A percentile compares a stretch with the other conserved stretches of the same genome.
Evolutionary conservation across 768 basidiomycete species (phyloP).

Genomic region (Suillus plorans): DNA sequence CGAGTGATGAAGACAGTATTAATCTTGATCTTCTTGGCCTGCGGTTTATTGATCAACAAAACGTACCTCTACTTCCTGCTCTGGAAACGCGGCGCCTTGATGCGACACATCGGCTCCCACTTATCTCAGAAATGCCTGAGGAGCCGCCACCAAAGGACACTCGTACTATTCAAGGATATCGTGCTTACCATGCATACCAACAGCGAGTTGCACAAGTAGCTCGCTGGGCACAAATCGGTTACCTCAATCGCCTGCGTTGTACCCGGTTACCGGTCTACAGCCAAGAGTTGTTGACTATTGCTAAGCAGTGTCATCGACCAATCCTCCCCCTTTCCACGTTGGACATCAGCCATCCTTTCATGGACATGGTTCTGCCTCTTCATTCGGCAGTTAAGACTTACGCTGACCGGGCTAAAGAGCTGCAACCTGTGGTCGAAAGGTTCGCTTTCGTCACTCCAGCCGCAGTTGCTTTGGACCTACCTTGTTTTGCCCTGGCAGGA

Average conservation of each 20-base stretch:
- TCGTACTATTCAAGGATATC: constrained; percentile 74
- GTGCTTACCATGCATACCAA: constrained; percentile 46
- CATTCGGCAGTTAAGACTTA: constrained; percentile 65
- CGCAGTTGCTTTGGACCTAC: constrained; percentile 74
- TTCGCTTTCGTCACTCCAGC: constrained; percentile 84
- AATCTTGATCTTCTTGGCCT: constrained; percentile 68
- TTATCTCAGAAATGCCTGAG: constrained; percentile 52
- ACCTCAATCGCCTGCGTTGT: constrained; percentile 76
- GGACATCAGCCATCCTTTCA: constrained; percentile 36
- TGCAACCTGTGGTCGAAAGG: constrained; percentile 53
- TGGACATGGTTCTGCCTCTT: constrained; percentile 42
- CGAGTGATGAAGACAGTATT: constrained; percentile 49
- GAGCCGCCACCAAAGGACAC: constrained; percentile 72
- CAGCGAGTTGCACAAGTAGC: constrained; percentile 51
- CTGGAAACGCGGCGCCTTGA: constrained; percentile 56
- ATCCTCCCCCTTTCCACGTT: constrained; percentile 53
- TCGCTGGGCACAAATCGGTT: constrained; percentile 69
- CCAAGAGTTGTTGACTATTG: constrained; percentile 44
- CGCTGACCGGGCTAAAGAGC: constrained; percentile 51
- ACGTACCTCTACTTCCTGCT: constrained; percentile 52
- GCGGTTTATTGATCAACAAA: constrained; percentile 57
- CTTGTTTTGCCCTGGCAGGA: constrained; percentile 58
- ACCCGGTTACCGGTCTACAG: constrained; percentile 42
- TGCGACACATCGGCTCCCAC: constrained; percentile 54
- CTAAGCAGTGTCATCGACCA: constrained; percentile 39